Evolutionary conservation across 106 monocot genomes (phyloP).

Genomic region (Allium sativum): DNA sequence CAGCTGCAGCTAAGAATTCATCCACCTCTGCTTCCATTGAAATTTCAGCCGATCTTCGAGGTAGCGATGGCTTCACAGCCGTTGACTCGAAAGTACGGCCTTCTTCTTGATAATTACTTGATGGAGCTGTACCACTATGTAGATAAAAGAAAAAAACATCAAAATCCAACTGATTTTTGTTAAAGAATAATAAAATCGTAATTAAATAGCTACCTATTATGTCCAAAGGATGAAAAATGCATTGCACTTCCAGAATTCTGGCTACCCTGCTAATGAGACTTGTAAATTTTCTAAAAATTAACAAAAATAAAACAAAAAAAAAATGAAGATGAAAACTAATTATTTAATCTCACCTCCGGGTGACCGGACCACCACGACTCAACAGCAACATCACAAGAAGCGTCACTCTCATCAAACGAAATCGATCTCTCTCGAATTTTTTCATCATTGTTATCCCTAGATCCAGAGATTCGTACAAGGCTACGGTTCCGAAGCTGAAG

Average conservation of each 20-base stretch:
- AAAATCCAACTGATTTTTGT: neutral
- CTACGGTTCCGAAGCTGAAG: constrained; percentile 14
- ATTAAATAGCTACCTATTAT: neutral
- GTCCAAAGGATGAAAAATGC: neutral
- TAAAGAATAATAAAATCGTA: neutral
- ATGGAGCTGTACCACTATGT: neutral
- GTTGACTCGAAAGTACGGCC: neutral
- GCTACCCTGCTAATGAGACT: neutral
- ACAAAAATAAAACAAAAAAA: neutral
- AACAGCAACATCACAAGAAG: neutral
- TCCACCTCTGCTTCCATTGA: constrained; percentile 40
- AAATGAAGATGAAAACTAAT: neutral
- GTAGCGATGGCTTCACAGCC: constrained; percentile 13
- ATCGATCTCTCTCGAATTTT: neutral
- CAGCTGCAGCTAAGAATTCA: constrained; percentile 57
- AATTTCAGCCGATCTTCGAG: too few species aligned
- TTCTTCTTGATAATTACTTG: too few species aligned
- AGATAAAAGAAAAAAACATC: neutral
- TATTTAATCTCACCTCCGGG: neutral
- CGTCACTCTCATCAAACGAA: constrained; percentile 11
- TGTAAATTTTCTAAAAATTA: neutral
- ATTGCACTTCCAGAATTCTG: neutral
- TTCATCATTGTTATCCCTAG: neutral
- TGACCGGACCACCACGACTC: too few species aligned
- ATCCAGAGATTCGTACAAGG: neutral